phyloP scores from a whole-genome alignment of 352 stramenopile genomes.

The Phytophthora kernoviae region DNA sequence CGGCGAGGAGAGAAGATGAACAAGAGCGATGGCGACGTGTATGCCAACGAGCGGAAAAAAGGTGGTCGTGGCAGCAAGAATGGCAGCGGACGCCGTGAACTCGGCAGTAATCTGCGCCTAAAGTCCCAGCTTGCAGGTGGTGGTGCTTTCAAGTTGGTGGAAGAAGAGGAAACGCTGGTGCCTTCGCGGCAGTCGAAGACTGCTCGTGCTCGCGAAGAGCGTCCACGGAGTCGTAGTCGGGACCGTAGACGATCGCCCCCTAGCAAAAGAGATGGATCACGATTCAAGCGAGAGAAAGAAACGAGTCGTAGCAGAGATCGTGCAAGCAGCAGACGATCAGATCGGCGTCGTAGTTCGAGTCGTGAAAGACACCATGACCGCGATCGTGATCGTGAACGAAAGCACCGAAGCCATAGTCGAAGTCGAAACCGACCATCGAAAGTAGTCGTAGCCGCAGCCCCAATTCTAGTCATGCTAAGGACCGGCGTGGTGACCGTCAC shows the following conservation, averaged over 20 bases:
- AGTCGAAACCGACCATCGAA: not conserved
- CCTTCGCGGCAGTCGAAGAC: constrained; percentile 16
- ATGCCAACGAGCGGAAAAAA: constrained; percentile 38
- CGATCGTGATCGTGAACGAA: constrained; percentile 20
- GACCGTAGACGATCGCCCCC: constrained; percentile 15
- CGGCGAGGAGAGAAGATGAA: constrained; percentile 63
- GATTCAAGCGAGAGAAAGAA: constrained; percentile 18
- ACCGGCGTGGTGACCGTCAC: constrained; percentile 6
- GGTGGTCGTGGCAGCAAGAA: constrained; percentile 14
- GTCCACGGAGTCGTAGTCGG: constrained; percentile 24
- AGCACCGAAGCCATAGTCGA: constrained; percentile 19
- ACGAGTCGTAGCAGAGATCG: constrained; percentile 13
- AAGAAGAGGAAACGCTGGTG: constrained; percentile 37
- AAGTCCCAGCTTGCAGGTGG: constrained; percentile 37
- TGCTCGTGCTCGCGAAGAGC: constrained; percentile 11
- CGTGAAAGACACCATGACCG: constrained; percentile 12
- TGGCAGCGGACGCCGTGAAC: constrained; percentile 21
- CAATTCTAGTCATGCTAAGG: constrained; percentile 10
- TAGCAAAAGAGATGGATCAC: constrained; percentile 13
- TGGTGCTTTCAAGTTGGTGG: constrained; percentile 53
- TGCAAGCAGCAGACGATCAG: not conserved
- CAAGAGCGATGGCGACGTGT: constrained; percentile 56
- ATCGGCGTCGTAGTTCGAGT: constrained; percentile 15
- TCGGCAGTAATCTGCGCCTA: constrained; percentile 46
- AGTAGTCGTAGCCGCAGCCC: constrained; percentile 21